These are phyloP conservation scores for Coleophoma cylindrospora DNA, from an alignment of 2,329 filamentous ascomycete genomes.

Conservation along the genomic window DNA sequence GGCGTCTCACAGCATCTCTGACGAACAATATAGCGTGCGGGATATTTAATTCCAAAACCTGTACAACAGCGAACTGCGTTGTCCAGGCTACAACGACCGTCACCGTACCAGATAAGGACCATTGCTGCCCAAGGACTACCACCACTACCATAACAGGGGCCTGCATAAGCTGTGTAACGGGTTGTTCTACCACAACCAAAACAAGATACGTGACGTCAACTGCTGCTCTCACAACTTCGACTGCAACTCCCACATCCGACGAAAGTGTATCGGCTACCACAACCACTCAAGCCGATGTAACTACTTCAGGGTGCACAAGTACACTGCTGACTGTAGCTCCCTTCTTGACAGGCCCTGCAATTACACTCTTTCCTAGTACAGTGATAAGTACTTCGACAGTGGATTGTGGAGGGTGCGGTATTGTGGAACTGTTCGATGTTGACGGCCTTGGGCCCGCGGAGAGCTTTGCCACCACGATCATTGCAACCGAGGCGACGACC, in stretches of 20 bases:
- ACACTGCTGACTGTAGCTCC: neutral
- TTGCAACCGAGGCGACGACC: neutral
- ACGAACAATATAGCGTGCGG: neutral
- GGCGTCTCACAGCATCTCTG: too few relatives aligned
- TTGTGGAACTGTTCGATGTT: constrained; percentile 3
- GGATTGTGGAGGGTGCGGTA: constrained; percentile 8
- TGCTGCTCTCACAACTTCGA: neutral
- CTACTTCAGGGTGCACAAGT: constrained; percentile 2
- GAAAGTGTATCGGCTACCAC: too few relatives aligned
- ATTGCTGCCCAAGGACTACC: constrained; percentile 33
- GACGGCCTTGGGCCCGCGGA: constrained; percentile 7
- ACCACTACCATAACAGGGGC: constrained; percentile 17
- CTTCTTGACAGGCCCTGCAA: constrained; percentile 3
- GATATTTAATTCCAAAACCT: constrained; percentile 5
- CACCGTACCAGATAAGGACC: constrained; percentile 30
- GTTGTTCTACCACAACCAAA: constrained; percentile 15
- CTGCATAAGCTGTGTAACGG: constrained; percentile 21
- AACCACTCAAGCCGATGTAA: neutral
- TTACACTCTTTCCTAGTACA: constrained; percentile 7
- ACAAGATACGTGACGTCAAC: constrained; percentile 5
- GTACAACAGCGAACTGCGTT: constrained; percentile 10
- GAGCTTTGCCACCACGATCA: constrained; percentile 7
- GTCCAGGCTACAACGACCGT: constrained; percentile 22
- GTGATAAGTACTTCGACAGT: constrained; percentile 3
- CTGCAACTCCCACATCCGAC: too few relatives aligned